Base-by-base conservation (phyloP, 2,329 filamentous ascomycete species). In the Magnaporthiopsis incrustans region DNA sequence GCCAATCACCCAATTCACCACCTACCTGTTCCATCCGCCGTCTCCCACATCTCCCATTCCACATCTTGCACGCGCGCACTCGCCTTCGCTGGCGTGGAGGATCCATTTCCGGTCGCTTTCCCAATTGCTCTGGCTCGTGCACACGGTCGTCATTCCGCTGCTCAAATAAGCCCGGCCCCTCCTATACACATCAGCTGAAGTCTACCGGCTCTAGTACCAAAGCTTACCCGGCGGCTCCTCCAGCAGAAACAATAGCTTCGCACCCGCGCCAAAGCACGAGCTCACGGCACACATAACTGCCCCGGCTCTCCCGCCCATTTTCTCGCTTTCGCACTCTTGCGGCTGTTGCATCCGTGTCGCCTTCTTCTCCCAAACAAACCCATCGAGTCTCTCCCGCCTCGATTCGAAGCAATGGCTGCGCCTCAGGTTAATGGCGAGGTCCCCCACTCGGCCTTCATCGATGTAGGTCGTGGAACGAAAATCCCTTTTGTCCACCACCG, bases 341-440 rank as follows among this genome's bases (percentile, higher is more conserved):
- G 38, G 15, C 38, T 57, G 4, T 26, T 14, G 56, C n/a, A 14
- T 57, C 53, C 25, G 8, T 57, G 12, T 30, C 10, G n/a, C 56
- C 1, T 26, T 14, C 56, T 57, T 27, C 22, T 57, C 18, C n/a
- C 56, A 15, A 3, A 25, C 10, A 5, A 57, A 26, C 15, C 56
- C 56, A 57, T 25, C 56, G n/a, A 30, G 56, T n/a, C n/a, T n/a
- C 1, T 57, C 56, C n/a, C 27, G 56, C 27, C 56, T 25, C 27
- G 56, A 57, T 4, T 22, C 57, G 57, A 22, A 66, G 77, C 76
- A 22, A 77, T 77, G 76, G 65, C 70, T 57, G 64, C 71, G 65
- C 66, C 71, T 56, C 81, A 83, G 70, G 79, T 83, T 65, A 84
- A 84, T 70, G 81, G 81, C 71, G 80, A 83, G 65, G 72, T 79